These are phyloP conservation scores for Trametes cingulata DNA, from an alignment of 768 basidiomycete genomes.

Conservation along the genomic window DNA sequence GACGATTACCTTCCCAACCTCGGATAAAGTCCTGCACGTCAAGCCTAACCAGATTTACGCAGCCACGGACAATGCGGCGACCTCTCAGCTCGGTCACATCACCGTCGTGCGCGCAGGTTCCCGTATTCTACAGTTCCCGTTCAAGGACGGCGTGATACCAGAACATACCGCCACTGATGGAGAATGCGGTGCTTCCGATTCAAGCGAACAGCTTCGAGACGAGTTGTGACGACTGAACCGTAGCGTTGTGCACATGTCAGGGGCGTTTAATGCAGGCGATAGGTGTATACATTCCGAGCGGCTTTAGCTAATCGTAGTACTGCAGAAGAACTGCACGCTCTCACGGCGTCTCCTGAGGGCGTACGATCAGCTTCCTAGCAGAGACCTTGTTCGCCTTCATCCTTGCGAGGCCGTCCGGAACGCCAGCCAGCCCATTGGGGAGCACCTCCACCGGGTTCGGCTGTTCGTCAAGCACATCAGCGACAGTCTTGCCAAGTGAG, in stretches of 20 bases:
- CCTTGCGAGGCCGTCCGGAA: constrained; percentile 43
- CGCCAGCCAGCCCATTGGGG: constrained; percentile 42
- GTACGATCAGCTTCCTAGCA: constrained; percentile 46
- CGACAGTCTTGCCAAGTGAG: too few relatives aligned
- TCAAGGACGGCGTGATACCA: constrained; percentile 2
- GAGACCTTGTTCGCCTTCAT: constrained; percentile 42
- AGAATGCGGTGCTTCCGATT: background rate
- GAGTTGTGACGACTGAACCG: background rate
- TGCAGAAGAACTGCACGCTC: too few relatives aligned
- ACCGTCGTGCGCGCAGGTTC: constrained; percentile 1
- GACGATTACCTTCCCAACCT: constrained; percentile 7
- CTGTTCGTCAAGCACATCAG: constrained; percentile 1
- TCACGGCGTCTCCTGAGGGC: constrained; percentile 40
- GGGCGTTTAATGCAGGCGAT: too few relatives aligned
- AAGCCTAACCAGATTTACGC: background rate
- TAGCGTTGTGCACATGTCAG: too few relatives aligned
- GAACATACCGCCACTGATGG: background rate
- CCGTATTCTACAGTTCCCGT: constrained; percentile 1
- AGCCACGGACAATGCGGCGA: constrained; percentile 5
- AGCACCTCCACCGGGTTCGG: constrained; percentile 43
- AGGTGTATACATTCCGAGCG: too few relatives aligned
- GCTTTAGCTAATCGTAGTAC: too few relatives aligned
- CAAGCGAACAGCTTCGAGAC: background rate
- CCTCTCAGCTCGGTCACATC: constrained; percentile 5
- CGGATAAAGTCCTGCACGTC: background rate